A percentile compares a stretch with the other conserved stretches of the same genome.
Evolutionary conservation across 1,139 yeast genomes (phyloP).

Genomic region (Magnusiomyces paraingens): DNA sequence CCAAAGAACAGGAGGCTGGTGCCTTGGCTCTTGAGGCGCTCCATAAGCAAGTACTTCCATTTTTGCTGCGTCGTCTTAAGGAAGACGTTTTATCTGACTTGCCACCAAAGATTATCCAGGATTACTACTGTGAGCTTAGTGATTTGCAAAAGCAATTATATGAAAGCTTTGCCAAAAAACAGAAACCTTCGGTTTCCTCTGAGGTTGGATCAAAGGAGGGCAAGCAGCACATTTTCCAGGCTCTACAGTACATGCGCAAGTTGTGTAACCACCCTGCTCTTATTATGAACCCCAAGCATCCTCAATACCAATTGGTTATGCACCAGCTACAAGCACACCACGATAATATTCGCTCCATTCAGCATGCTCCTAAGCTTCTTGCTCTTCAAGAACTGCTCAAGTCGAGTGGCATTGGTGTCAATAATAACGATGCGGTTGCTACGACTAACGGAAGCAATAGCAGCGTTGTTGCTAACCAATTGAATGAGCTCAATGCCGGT

Average conservation of each 20-base stretch:
- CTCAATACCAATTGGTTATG: slow-evolving; percentile 64
- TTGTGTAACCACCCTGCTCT: slow-evolving; percentile 95
- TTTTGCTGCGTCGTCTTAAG: slow-evolving; percentile 89
- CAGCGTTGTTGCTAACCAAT: slow-evolving; percentile 26
- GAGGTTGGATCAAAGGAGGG: slow-evolving; percentile 51
- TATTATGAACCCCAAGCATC: slow-evolving; percentile 80
- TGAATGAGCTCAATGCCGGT: slow-evolving; percentile 47
- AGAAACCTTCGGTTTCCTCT: slow-evolving; percentile 61
- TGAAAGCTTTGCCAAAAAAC: slow-evolving; percentile 86
- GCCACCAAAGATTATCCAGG: slow-evolving; percentile 98
- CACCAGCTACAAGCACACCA: slow-evolving; percentile 53
- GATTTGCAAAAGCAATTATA: slow-evolving; percentile 83
- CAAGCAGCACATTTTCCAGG: slow-evolving; percentile 94
- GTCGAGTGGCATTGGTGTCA: slow-evolving; percentile 88
- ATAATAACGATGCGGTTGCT: slow-evolving; percentile 9
- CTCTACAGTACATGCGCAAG: slow-evolving; percentile 94
- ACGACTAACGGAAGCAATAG: slow-evolving; percentile 13
- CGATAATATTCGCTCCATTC: slow-evolving; percentile 60
- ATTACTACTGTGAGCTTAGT: slow-evolving; percentile 92
- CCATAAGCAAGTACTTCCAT: slow-evolving; percentile 94
- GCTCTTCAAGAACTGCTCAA: slow-evolving; percentile 74
- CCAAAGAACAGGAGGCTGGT: slow-evolving; percentile 95
- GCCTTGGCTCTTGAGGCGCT: slow-evolving; percentile 92
- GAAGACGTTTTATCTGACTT: slow-evolving; percentile 94
- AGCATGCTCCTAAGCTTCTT: slow-evolving; percentile 82